Base-by-base conservation (phyloP, 2,329 filamentous ascomycete genomes). In the Xylaria sp. region DNA sequence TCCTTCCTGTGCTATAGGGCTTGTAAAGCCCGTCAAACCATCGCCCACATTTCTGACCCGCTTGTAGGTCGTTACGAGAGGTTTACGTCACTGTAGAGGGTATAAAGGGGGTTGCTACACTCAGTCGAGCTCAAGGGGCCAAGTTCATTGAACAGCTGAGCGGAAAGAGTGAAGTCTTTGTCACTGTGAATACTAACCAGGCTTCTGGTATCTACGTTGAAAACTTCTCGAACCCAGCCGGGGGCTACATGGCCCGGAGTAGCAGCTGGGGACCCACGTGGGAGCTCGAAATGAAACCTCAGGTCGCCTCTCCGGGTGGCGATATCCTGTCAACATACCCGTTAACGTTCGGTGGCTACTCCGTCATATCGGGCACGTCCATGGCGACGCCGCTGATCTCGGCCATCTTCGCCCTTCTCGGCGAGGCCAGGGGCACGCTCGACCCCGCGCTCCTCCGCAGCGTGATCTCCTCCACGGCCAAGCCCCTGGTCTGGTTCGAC, bases 361-460 rank as follows among this genome's bases (percentile, higher is more conserved):
- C 73, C 37, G 74, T 82, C 17, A 69, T 80, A 19, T 78, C 74
- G 18, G 81, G 81, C 9, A 84, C 81, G 0, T 82, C 78, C 1
- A 84, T 84, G 80, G 75, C 79, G 73, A 74, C 56, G 77, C 80
- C n/a, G 67, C 19, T 79, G 22, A 70, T 75, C 2, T 78, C 79
- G 18, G 75, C 70, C 42, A 67, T 71, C 29, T 65, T 66, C 21
- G 71, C 68, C 4, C 67, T 74, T n/a, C 57, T 72, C 22, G 61
- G 59, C 3, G 64, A 71, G 39, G 65, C 60, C 20, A 59, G 69
- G 7, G 68, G 69, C 8, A 69, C 58, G 9, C 48, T 57, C 13
- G 63, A 62, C 20, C 66, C 64, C 17, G 50, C 52, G 50, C 58
- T 59, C 7, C 58, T 72, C 11, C 56, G 60, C n/a, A 59, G 40